phyloP scores from a whole-genome alignment of 164 flowering plant genomes.

The Macadamia tetraphylla region DNA sequence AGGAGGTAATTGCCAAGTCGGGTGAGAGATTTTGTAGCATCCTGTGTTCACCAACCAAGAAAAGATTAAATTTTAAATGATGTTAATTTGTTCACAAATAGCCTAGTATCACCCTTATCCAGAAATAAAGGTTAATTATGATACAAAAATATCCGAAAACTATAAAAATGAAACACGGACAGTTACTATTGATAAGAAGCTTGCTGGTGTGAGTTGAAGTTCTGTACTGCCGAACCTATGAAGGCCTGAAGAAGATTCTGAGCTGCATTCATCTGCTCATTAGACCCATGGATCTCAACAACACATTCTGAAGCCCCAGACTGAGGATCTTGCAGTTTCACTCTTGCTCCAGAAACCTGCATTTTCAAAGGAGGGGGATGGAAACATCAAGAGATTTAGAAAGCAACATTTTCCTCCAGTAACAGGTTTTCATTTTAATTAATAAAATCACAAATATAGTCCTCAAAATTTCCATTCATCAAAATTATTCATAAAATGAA shows the following conservation, averaged over 20 bases:
- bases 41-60: too few relatives aligned
- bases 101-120: neutral
- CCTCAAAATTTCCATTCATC: neutral
- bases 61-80: neutral
- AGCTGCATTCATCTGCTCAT: slow-evolving; percentile 36
- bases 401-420: neutral
- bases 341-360: slow-evolving; percentile 36
- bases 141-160: neutral
- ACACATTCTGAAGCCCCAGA: slow-evolving; percentile 30
- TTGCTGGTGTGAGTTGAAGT: slow-evolving; percentile 1
- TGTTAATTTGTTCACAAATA: neutral
- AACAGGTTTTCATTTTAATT: too few relatives aligned
- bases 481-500: neutral
- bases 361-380: neutral
- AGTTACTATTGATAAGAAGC: neutral
- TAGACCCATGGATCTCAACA: slow-evolving; percentile 36
- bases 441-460: too few relatives aligned
- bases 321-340: slow-evolving; percentile 34
- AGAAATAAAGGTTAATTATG: neutral
- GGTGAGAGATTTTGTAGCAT: too few relatives aligned
- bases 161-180: too few relatives aligned
- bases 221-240: slow-evolving; percentile 23
- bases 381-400: neutral
- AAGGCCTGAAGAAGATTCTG: slow-evolving; percentile 31
- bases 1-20: too few relatives aligned